Evolutionary conservation across 177 flowering plant genomes (phyloP).

Genomic region (Viscum album): DNA sequence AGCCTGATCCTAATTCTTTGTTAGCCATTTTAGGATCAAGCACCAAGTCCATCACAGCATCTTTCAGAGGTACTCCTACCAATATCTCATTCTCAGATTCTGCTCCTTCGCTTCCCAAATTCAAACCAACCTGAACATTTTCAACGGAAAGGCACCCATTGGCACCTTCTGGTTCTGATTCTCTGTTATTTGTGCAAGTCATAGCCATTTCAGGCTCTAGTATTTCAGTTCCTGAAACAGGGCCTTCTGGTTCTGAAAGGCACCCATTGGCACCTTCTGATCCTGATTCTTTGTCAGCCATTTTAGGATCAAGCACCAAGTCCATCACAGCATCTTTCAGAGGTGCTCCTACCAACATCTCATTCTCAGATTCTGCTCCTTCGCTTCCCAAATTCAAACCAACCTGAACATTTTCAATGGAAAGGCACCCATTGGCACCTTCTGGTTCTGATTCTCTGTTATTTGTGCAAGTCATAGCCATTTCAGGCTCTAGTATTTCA

Average conservation of each 20-base stretch:
- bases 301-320: constrained; percentile 4
- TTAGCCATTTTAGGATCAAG: constrained; percentile 7
- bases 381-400: not conserved
- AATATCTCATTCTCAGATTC: not conserved
- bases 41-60: constrained; percentile 6
- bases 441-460: too few relatives aligned
- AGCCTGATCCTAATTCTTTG: constrained; percentile 10
- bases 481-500: too few relatives aligned
- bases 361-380: not conserved
- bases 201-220: too few relatives aligned
- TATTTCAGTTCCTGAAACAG: too few relatives aligned
- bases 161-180: too few relatives aligned
- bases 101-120: not conserved
- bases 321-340: constrained; percentile 1
- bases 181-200: too few relatives aligned
- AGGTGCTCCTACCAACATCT: constrained; percentile 8
- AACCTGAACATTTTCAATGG: not conserved
- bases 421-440: too few relatives aligned
- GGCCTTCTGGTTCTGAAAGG: too few relatives aligned
- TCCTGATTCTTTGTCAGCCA: constrained; percentile 10
- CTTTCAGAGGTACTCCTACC: constrained; percentile 6
- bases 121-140: too few relatives aligned
- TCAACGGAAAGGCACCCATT: too few relatives aligned
- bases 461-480: constrained; percentile 9
- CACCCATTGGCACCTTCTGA: constrained; percentile 9